Base-by-base conservation (phyloP, 2,329 filamentous ascomycete genomes). In the Colletotrichum cordylinicola region DNA sequence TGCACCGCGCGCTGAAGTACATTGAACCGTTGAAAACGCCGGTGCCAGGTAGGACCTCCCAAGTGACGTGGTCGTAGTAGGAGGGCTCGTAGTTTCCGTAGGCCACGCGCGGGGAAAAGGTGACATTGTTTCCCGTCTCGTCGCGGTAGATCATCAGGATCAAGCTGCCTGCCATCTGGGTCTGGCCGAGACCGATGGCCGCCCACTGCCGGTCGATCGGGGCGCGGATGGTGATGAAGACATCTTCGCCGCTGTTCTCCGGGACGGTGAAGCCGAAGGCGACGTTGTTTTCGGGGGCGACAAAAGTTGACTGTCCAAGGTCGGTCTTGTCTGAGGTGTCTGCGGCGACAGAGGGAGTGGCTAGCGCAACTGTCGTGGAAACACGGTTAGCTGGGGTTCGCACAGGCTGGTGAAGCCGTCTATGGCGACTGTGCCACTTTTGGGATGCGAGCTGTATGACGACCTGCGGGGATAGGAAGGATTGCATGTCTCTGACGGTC, bases 101-200 rank as follows among this genome's bases (percentile, higher is more conserved):
- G 43, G 87, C 84, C 37, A 89, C 80, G 67, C 91, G 90, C 3
- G 90, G 89, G 31, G 89, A 91, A 72, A 93, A 85, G 31, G 90
- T 92, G 72, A 91, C 86, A 77, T 89, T 89, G 68, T 86, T 82
- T 69, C 85, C 86, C 8, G 83, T 83, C 6, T 82, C 80, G 72
- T 87, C 87, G 61, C 85, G 82, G 83, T 93, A 92, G n/a, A 88
- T 82, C 79, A 92, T 86, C 60, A 92, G 86, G 73, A 90, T 88
- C 29, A 92, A 84, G 9, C 90, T 84, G 66, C 88, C 86, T 4
- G 84, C 82, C 87, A 91, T 91, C 78, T 87, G 86, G 62, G 86
- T 78, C 72, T 84, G 86, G 61, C 91, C 91, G 48, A 91, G 85
- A 43, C 91, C 91, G 56, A 92, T 81, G 73, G 88, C 89, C 56